Conservation (phyloP, 2,329 filamentous ascomycete species). For the Amauroascus verrucosus region DNA sequence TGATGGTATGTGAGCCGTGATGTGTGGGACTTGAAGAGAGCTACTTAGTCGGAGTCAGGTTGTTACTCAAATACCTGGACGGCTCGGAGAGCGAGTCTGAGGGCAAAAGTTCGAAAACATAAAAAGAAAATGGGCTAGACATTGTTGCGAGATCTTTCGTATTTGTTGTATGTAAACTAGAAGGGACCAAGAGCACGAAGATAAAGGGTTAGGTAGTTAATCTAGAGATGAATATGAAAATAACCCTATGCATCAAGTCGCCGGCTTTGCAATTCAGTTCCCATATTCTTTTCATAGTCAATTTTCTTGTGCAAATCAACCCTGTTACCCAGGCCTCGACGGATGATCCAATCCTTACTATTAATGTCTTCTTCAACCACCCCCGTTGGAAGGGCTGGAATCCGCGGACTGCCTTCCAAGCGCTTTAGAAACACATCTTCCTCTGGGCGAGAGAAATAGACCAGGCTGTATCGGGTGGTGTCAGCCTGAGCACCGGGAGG, state of each 20-base stretch:
- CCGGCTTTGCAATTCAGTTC: constrained; percentile 29
- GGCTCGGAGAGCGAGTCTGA: no score
- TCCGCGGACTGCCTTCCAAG: constrained; percentile 28
- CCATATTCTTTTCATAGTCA: constrained; percentile 26
- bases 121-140: no score
- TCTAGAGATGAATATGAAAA: not conserved
- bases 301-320: constrained; percentile 22
- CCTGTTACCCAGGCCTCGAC: constrained; percentile 30
- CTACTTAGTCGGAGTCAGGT: no score
- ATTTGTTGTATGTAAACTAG: not conserved
- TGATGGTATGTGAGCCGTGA: not conserved
- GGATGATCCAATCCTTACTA: constrained; percentile 36
- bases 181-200: not conserved
- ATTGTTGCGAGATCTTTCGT: no score
- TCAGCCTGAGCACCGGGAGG: constrained; percentile 40
- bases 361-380: constrained; percentile 29
- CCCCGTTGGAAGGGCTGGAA: constrained; percentile 25
- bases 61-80: no score
- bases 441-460: constrained; percentile 46
- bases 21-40: no score
- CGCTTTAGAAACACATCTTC: constrained; percentile 39
- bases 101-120: no score
- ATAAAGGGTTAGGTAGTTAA: not conserved
- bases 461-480: constrained; percentile 42
- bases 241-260: constrained; percentile 21